These are phyloP conservation scores for Penicillium cataractarum DNA, from an alignment of 495 filamentous ascomycete genomes.

Conservation along the genomic window DNA sequence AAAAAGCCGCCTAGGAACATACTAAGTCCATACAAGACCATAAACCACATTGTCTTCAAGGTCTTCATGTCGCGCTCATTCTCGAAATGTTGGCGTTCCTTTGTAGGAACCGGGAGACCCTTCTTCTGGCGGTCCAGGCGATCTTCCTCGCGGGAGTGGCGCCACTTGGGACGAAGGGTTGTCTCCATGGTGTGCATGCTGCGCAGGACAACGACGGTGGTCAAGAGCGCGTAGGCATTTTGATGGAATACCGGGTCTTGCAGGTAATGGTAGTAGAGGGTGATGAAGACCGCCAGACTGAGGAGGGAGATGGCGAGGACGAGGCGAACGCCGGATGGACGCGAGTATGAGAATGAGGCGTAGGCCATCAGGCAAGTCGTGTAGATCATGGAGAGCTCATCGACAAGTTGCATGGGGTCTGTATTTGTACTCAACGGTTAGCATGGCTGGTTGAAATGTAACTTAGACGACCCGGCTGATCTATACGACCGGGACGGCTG, in stretches of 20 bases:
- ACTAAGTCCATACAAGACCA: conserved; percentile 70
- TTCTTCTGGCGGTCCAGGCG: conserved; percentile 42
- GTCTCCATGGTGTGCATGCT: conserved; percentile 92
- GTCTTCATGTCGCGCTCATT: conserved; percentile 60
- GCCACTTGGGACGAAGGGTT: conserved; percentile 63
- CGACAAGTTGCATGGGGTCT: conserved; percentile 98
- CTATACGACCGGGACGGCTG: background rate
- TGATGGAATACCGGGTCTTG: conserved; percentile 95
- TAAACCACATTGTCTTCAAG: conserved; percentile 73
- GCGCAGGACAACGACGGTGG: conserved; percentile 72
- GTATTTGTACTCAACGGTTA: conserved; percentile 20
- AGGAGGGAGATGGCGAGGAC: conserved; percentile 64
- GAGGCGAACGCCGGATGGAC: conserved; percentile 54
- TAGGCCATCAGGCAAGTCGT: conserved; percentile 93
- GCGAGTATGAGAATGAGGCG: conserved; percentile 79
- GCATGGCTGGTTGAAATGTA: background rate
- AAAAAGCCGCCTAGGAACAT: conserved; percentile 83
- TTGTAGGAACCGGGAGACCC: conserved; percentile 43
- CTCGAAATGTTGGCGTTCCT: conserved; percentile 49
- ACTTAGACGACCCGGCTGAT: background rate
- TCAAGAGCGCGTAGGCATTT: conserved; percentile 82
- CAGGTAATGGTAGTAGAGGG: conserved; percentile 90
- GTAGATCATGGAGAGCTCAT: conserved; percentile 98
- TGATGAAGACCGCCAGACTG: conserved; percentile 75
- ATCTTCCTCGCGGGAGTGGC: conserved; percentile 49